Evolutionary conservation across 1,284 basidiomycete species (phyloP).

Genomic region (Apiotrichum sp.): DNA sequence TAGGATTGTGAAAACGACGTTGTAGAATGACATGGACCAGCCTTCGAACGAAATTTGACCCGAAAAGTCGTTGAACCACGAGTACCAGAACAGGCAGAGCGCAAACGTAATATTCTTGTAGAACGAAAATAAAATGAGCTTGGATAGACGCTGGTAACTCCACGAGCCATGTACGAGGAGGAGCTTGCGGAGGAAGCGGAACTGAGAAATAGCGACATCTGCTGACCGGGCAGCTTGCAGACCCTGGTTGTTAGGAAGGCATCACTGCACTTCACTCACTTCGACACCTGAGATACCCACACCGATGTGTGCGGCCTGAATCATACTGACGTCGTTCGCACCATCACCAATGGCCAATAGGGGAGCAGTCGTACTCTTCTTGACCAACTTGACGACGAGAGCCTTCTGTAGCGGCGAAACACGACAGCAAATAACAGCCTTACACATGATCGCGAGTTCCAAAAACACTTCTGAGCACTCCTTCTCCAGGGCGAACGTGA

Average conservation of each 20-base stretch:
- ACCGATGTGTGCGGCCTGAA: slow-evolving; percentile 62
- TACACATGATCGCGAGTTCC: slow-evolving; percentile 96
- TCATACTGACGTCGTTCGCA: slow-evolving; percentile 58
- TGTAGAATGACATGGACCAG: slow-evolving; percentile 93
- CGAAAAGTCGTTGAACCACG: slow-evolving; percentile 97
- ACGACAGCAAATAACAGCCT: slow-evolving; percentile 53
- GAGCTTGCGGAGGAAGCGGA: slow-evolving; percentile 92
- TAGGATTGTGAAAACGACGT: slow-evolving; percentile 87
- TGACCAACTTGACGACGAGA: slow-evolving; percentile 95
- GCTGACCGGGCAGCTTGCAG: slow-evolving; percentile 94
- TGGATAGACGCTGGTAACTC: slow-evolving; percentile 93
- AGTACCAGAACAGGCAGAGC: slow-evolving; percentile 98
- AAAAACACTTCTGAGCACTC: slow-evolving; percentile 82
- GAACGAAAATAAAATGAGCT: slow-evolving; percentile 91
- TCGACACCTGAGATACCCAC: slow-evolving; percentile 98
- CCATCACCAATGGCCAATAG: slow-evolving; percentile 80
- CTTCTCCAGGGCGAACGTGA: slow-evolving; percentile 89
- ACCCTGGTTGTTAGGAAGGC: slow-evolving; percentile 51
- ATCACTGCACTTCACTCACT: slow-evolving; percentile 14
- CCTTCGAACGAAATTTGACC: slow-evolving; percentile 98
- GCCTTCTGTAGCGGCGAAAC: slow-evolving; percentile 98
- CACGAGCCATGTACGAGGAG: slow-evolving; percentile 95
- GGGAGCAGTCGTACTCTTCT: slow-evolving; percentile 88
- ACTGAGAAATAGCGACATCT: slow-evolving; percentile 96
- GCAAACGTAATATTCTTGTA: slow-evolving; percentile 97